A percentile compares a stretch with the other conserved stretches of the same genome.
These are phyloP conservation scores for Thinopyrum elongatum DNA, from an alignment of 176 grass and related monocot genomes.

Conservation along the genomic window DNA sequence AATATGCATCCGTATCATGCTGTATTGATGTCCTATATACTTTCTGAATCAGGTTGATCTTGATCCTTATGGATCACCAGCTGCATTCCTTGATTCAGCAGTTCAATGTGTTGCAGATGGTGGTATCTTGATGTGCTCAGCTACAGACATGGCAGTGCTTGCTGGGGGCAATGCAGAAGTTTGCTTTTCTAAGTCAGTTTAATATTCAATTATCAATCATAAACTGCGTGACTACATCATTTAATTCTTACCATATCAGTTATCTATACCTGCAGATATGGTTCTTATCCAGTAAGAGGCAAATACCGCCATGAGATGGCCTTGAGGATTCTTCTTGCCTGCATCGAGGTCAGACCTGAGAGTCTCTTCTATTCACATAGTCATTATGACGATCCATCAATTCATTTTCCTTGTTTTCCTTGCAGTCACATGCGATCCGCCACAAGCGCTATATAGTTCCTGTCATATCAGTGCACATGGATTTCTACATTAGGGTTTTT, in stretches of 20 bases:
- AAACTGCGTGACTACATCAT: neutral
- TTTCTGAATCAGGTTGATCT: constrained; percentile 67
- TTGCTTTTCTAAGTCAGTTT: constrained; percentile 76
- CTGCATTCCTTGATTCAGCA: constrained; percentile 79
- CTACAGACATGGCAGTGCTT: constrained; percentile 90
- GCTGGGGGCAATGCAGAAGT: constrained; percentile 71
- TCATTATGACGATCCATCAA: neutral
- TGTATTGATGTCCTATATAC: neutral
- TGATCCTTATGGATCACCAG: constrained; percentile 88
- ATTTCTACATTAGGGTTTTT: constrained; percentile 96
- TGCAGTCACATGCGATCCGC: constrained; percentile 82
- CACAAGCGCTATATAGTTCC: constrained; percentile 88
- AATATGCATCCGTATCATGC: constrained; percentile 6
- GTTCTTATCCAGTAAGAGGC: constrained; percentile 77
- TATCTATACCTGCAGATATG: constrained; percentile 57
- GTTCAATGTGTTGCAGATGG: constrained; percentile 79
- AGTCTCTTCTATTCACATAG: constrained; percentile 9
- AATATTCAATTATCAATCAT: neutral
- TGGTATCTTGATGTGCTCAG: constrained; percentile 79
- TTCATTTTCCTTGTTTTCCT: constrained; percentile 28
- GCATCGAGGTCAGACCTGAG: constrained; percentile 56
- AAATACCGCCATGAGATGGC: constrained; percentile 98
- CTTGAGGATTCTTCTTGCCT: constrained; percentile 84
- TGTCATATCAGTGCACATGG: constrained; percentile 82
- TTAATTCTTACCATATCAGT: constrained; percentile 12